phyloP scores from a whole-genome alignment of 345 rosid genomes.

The Abelmoschus esculentus region DNA sequence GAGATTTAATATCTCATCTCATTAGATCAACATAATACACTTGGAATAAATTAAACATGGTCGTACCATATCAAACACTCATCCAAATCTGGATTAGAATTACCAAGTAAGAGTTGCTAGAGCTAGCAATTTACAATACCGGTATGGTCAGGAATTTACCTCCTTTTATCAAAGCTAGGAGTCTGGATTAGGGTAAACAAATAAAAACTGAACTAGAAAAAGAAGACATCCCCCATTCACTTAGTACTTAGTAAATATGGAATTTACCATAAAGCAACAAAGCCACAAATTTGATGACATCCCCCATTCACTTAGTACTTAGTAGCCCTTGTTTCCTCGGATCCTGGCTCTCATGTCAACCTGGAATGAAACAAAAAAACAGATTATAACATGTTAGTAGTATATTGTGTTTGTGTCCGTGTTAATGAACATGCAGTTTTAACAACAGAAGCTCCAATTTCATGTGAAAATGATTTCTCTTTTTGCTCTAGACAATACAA shows the following conservation, averaged over 20 bases:
- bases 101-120: neutral
- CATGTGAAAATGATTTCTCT: neutral
- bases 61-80: neutral
- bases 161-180: neutral
- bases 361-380: conserved; percentile 23
- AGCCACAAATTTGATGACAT: neutral
- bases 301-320: conserved; percentile 34
- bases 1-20: too few species aligned
- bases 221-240: too few species aligned
- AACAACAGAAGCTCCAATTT: neutral
- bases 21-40: neutral
- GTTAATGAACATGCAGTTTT: too few species aligned
- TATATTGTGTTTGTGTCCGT: neutral
- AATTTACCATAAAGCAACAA: neutral
- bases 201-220: neutral
- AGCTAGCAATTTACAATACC: too few species aligned
- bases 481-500: neutral
- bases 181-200: neutral
- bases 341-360: conserved; percentile 98
- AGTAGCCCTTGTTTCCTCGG: conserved; percentile 94
- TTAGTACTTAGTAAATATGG: too few species aligned
- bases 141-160: neutral
- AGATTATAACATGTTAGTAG: neutral
- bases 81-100: neutral
- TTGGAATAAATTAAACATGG: neutral